phyloP scores from a whole-genome alignment of 2,329 filamentous ascomycete species.

The Alternaria hordeiaustralica region DNA sequence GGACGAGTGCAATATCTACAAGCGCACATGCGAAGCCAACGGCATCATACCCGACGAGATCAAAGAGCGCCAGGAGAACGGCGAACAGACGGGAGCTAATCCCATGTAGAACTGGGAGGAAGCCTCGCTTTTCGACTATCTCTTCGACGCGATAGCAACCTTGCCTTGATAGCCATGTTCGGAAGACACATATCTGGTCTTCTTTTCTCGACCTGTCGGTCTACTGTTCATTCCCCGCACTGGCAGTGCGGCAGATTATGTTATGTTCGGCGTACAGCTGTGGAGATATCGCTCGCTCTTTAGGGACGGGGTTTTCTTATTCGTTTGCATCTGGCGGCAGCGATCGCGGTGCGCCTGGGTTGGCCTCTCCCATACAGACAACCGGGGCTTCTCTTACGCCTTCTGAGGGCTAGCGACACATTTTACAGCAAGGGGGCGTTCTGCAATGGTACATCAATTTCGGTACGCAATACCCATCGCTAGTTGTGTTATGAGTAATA shows the following conservation, averaged over 20 bases:
- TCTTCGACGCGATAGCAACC: conserved; percentile 6
- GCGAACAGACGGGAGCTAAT: conserved; percentile 45
- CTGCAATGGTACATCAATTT: conserved; percentile 15
- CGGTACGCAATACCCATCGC: not conserved
- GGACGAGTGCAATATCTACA: conserved; percentile 80
- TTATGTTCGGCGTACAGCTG: conserved; percentile 26
- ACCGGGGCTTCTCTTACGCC: conserved; percentile 11
- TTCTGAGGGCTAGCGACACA: conserved; percentile 8
- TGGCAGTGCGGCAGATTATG: conserved; percentile 6
- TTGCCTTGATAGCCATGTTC: conserved; percentile 11
- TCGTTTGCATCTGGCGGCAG: conserved; percentile 20
- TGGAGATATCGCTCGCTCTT: conserved; percentile 31
- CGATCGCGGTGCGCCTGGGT: conserved; percentile 16
- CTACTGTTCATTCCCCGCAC: conserved; percentile 6
- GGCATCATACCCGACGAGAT: conserved; percentile 50
- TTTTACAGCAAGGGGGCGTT: conserved; percentile 6
- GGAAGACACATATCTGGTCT: conserved; percentile 8
- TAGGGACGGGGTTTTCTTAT: conserved; percentile 16
- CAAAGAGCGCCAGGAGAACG: conserved; percentile 49
- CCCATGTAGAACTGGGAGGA: conserved; percentile 14
- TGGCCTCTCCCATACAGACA: conserved; percentile 16
- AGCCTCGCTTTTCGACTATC: not conserved
- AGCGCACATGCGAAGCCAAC: conserved; percentile 56
- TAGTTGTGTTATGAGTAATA: not conserved
- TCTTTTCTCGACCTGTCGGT: conserved; percentile 1